These are phyloP conservation scores for Neurospora sp. DNA, from an alignment of 495 filamentous ascomycete species.

Conservation along the genomic window DNA sequence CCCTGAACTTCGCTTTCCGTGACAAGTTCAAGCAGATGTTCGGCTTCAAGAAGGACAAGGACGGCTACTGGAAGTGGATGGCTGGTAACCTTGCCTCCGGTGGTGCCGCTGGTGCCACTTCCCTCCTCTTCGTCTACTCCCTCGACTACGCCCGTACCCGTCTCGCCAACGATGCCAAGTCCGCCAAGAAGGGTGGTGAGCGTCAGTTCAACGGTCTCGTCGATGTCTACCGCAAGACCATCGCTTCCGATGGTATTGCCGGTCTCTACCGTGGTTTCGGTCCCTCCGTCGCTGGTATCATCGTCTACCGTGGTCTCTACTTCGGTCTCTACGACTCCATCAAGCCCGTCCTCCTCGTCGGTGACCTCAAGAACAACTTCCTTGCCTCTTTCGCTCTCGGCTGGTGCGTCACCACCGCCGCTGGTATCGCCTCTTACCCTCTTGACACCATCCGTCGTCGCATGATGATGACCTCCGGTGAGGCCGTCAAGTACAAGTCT, in stretches of 20 bases:
- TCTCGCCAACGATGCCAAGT: conserved; percentile 99
- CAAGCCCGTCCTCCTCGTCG: conserved; percentile 94
- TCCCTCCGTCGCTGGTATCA: conserved; percentile 95
- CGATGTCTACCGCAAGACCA: conserved; percentile 99
- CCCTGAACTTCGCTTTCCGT: conserved; percentile 99
- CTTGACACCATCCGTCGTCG: conserved; percentile 99
- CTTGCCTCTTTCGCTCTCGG: conserved; percentile 96
- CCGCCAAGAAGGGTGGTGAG: conserved; percentile 88
- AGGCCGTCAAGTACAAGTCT: conserved; percentile 98
- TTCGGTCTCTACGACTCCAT: conserved; percentile 99
- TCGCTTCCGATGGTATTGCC: conserved; percentile 92
- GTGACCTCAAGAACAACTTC: conserved; percentile 93
- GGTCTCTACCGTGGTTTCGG: conserved; percentile 99
- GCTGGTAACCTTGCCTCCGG: conserved; percentile 98
- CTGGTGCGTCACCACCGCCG: conserved; percentile 98
- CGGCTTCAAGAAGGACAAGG: conserved; percentile 99
- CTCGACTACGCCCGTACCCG: conserved; percentile 99
- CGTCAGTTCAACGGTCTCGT: conserved; percentile 99
- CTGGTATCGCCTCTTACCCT: conserved; percentile 99
- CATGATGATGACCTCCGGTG: conserved; percentile 98
- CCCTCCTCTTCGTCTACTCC: conserved; percentile 99
- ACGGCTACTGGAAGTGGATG: conserved; percentile 99
- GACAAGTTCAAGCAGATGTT: conserved; percentile 99
- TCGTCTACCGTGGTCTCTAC: conserved; percentile 99
- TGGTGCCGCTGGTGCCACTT: conserved; percentile 99